Conservation (phyloP, 179 eudicot genomes). For the Camellia oleifera region DNA sequence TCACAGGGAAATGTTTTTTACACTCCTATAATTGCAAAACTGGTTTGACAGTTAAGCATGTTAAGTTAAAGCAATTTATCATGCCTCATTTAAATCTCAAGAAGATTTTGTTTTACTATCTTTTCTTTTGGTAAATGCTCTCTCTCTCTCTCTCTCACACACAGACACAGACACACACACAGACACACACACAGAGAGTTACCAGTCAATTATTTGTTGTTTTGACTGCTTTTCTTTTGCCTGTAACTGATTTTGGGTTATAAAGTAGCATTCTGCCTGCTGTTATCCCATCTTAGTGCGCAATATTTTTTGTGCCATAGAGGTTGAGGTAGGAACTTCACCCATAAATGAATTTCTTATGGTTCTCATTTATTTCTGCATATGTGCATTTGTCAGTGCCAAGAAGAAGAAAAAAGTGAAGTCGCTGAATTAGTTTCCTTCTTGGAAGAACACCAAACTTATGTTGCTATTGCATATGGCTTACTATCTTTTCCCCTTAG, state of each 20-base stretch:
- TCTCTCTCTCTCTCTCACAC: too few relatives aligned
- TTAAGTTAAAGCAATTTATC: constrained; percentile 2
- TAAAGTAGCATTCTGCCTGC: too few relatives aligned
- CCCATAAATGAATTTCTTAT: background rate
- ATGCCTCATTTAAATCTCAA: background rate
- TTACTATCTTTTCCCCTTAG: background rate
- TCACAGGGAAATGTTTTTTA: background rate
- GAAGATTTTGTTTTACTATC: background rate
- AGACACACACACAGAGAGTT: too few relatives aligned
- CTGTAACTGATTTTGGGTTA: too few relatives aligned
- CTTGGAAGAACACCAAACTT: background rate
- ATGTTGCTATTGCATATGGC: background rate
- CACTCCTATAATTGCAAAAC: background rate
- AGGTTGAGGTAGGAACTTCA: background rate
- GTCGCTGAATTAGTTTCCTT: background rate
- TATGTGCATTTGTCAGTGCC: background rate
- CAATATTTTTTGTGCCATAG: background rate
- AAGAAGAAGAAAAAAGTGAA: background rate
- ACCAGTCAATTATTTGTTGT: too few relatives aligned
- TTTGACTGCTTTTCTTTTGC: too few relatives aligned
- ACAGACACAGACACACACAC: too few relatives aligned
- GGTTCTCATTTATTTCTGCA: background rate
- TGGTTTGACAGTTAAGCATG: background rate
- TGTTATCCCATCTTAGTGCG: too few relatives aligned
- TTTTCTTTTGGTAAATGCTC: too few relatives aligned